A percentile compares a stretch with the other conserved stretches of the same genome.
phyloP scores from a whole-genome alignment of 176 grass and related monocot genomes.

The Puccinellia tenuiflora region DNA sequence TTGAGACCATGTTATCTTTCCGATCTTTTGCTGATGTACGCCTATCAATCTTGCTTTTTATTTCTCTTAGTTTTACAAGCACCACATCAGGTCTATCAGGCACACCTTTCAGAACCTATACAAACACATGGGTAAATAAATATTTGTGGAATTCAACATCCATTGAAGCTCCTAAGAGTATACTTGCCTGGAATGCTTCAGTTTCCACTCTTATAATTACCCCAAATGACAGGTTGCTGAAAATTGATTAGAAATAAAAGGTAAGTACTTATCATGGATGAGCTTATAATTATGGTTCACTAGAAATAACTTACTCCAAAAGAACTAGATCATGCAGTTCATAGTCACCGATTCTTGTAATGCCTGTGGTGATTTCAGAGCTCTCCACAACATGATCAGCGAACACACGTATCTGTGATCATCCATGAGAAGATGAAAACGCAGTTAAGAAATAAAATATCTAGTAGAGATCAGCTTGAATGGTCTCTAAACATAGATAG shows the following conservation, averaged over 20 bases:
- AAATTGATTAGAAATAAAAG: conserved; percentile 11
- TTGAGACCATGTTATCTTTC: conserved; percentile 68
- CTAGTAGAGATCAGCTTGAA: conserved; percentile 4
- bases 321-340: conserved; percentile 95
- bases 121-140: conserved; percentile 22
- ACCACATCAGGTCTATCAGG: conserved; percentile 89
- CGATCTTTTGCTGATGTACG: conserved; percentile 67
- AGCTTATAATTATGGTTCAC: not conserved
- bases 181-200: conserved; percentile 84
- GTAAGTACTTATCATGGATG: conserved; percentile 10
- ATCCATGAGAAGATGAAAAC: conserved; percentile 18
- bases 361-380: conserved; percentile 88
- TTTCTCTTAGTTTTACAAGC: conserved; percentile 92
- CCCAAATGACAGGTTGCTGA: conserved; percentile 95
- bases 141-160: conserved; percentile 22
- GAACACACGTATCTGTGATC: conserved; percentile 76
- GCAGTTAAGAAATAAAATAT: conserved; percentile 24
- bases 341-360: conserved; percentile 90
- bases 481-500: not conserved
- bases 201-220: conserved; percentile 94
- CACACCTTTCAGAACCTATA: conserved; percentile 91
- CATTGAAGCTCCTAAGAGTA: not conserved
- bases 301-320: conserved; percentile 69
- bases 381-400: conserved; percentile 97
- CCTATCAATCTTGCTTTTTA: conserved; percentile 89